Evolutionary conservation across 768 basidiomycete species (phyloP).

Genomic region (Lactarius tabidus): DNA sequence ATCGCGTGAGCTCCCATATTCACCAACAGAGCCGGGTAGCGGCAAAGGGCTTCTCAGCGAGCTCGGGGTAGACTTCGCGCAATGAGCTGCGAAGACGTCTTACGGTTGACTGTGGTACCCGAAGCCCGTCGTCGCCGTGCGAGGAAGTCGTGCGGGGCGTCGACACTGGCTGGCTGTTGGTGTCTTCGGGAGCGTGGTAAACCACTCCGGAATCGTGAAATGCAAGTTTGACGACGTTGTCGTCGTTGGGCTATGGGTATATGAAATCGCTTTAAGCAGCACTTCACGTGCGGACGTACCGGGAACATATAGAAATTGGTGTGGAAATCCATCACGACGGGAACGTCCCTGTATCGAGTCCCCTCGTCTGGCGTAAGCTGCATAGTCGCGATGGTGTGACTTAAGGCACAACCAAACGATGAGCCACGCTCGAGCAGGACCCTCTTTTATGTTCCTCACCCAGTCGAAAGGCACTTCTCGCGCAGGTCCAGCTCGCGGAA

Average conservation of each 20-base stretch:
- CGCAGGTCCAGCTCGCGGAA: conserved; percentile 58
- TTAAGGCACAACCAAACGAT: conserved; percentile 30
- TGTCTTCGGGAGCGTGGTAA: conserved; percentile 32
- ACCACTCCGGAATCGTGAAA: conserved; percentile 75
- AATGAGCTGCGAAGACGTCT: conserved; percentile 50
- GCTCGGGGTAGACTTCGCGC: conserved; percentile 63
- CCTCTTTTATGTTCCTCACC: conserved; percentile 42
- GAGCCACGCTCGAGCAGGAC: neutral
- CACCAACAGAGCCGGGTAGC: conserved; percentile 87
- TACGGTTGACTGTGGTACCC: conserved; percentile 60
- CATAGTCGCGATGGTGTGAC: conserved; percentile 75
- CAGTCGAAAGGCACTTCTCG: conserved; percentile 65
- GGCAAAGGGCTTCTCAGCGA: conserved; percentile 67
- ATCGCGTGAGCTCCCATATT: conserved; percentile 24
- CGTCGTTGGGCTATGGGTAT: conserved; percentile 53
- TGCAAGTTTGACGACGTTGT: conserved; percentile 72
- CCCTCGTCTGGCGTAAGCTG: conserved; percentile 72
- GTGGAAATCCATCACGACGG: conserved; percentile 69
- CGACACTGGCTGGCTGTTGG: conserved; percentile 45
- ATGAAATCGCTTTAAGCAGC: neutral
- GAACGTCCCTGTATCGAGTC: conserved; percentile 51
- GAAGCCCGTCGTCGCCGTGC: conserved; percentile 51
- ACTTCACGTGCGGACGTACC: conserved; percentile 38
- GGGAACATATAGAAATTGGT: conserved; percentile 84
- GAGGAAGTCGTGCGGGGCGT: conserved; percentile 71